phyloP scores from a whole-genome alignment of 768 basidiomycete species.

The Termitomyces eurrhizus region DNA sequence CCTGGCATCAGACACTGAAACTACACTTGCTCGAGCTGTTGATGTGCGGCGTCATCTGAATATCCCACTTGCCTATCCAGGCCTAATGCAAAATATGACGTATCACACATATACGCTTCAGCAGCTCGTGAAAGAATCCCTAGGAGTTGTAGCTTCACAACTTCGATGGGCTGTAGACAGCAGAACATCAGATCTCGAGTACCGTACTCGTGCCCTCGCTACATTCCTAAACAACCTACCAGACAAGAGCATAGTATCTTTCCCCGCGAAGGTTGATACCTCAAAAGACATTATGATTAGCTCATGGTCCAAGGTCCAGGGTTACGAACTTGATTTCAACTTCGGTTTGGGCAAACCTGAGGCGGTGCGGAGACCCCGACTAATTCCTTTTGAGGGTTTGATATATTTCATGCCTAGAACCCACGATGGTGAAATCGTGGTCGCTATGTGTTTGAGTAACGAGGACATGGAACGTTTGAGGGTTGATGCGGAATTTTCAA shows the following conservation, averaged over 20 bases:
- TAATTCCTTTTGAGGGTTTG: constrained; percentile 22
- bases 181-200: constrained; percentile 16
- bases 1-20: constrained; percentile 5
- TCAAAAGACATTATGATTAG: constrained; percentile 23
- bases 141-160: constrained; percentile 20
- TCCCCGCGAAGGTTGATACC: constrained; percentile 17
- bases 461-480: constrained; percentile 24
- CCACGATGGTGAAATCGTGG: constrained; percentile 19
- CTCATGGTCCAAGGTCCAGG: constrained; percentile 24
- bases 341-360: constrained; percentile 22
- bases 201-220: constrained; percentile 19
- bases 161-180: constrained; percentile 21
- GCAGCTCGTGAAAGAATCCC: constrained; percentile 13
- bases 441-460: constrained; percentile 21
- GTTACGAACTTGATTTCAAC: constrained; percentile 21
- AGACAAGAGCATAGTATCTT: constrained; percentile 12
- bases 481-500: constrained; percentile 19
- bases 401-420: constrained; percentile 23
- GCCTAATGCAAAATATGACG: constrained; percentile 24
- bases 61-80: constrained; percentile 20
- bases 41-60: constrained; percentile 21
- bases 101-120: constrained; percentile 14
- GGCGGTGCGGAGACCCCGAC: constrained; percentile 23
- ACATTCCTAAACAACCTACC: constrained; percentile 14
- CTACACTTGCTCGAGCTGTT: constrained; percentile 22